Evolutionary conservation across 2,329 filamentous ascomycete genomes (phyloP).

Genomic region (Diaporthe vaccinii): DNA sequence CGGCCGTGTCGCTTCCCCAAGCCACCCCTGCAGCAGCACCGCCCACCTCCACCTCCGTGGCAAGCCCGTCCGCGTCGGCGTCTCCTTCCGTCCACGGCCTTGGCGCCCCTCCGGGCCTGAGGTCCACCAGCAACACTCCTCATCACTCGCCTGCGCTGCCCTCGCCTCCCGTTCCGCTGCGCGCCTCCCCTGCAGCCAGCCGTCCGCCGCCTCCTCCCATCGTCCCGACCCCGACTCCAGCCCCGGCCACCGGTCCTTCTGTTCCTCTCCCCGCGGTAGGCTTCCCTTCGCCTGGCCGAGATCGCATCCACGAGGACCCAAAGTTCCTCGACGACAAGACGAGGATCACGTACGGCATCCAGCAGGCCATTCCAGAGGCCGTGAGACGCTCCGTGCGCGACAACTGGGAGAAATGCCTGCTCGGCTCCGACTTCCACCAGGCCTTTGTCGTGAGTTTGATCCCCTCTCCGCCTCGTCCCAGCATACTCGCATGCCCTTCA

Average conservation of each 20-base stretch:
- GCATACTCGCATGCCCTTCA: not conserved
- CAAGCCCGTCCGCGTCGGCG: not conserved
- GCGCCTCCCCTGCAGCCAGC: not conserved
- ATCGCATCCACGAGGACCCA: slow-evolving; percentile 48
- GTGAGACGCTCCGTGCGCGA: slow-evolving; percentile 64
- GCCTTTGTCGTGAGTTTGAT: slow-evolving; percentile 63
- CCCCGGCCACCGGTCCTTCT: not conserved
- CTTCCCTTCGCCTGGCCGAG: slow-evolving; percentile 53
- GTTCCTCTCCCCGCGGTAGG: slow-evolving; percentile 35
- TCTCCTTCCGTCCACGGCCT: slow-evolving; percentile 5
- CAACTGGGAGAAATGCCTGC: slow-evolving; percentile 63
- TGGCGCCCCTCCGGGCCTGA: not conserved
- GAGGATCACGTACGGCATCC: slow-evolving; percentile 56
- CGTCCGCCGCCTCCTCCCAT: not conserved
- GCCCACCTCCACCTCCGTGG: not conserved
- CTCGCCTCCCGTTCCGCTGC: slow-evolving; percentile 1
- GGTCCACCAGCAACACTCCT: slow-evolving; percentile 9
- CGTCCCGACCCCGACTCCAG: not conserved
- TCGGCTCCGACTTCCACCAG: slow-evolving; percentile 66
- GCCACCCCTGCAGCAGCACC: not conserved
- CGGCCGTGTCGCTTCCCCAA: not conserved
- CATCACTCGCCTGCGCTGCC: slow-evolving; percentile 12
- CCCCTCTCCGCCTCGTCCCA: not conserved
- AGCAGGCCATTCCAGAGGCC: slow-evolving; percentile 57
- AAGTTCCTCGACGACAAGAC: slow-evolving; percentile 57